Evolutionary conservation across 2,329 filamentous ascomycete species (phyloP), one percentile per base, ranked within the genome.

Genomic region (Nemania bipapillata): DNA sequence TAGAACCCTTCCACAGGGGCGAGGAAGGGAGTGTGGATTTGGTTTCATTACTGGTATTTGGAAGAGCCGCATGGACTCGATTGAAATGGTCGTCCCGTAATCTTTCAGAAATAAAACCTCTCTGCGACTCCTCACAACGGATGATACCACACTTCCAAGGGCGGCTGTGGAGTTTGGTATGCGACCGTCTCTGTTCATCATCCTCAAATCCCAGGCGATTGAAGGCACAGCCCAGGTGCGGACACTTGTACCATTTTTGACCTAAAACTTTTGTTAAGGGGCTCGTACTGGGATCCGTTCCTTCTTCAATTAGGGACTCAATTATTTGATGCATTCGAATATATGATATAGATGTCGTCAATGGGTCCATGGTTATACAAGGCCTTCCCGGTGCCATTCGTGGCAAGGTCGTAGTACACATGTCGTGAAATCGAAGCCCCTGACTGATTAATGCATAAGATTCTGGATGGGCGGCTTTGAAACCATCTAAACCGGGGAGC

Each of bases 211-310:
- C 68, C 2, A 37, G n/a, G 1, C 60, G 59, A 15, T 17, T 49
- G 35, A 52, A 63, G 7, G n/a, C 11, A 20, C 65, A 68, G 22
- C 56, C n/a, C 9, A 63, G 17, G 22, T 56, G 62, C 2, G 40
- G n/a, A 22, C 68, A 70, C n/a, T 65, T 68, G n/a, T 50, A 65
- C 35, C 50, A 58, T 24, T 17, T 42, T n/a, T 32, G 35, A 26
- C 68, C 64, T 26, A 67, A 60, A 54, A 49, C 56, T 59, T 52
- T 17, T 20, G 49, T 5, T 56, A 35, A 35, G 32, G 11, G 11
- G 32, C n/a, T n/a, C n/a, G n/a, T n/a, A n/a, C n/a, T n/a, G n/a
- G n/a, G n/a, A n/a, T n/a, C n/a, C n/a, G n/a, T n/a, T n/a, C n/a
- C n/a, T n/a, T n/a, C n/a, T n/a, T n/a, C 32, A 35, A 35, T 5